Evolutionary conservation across 129 eudicot species (phyloP).

Genomic region (Helianthus annuus): DNA sequence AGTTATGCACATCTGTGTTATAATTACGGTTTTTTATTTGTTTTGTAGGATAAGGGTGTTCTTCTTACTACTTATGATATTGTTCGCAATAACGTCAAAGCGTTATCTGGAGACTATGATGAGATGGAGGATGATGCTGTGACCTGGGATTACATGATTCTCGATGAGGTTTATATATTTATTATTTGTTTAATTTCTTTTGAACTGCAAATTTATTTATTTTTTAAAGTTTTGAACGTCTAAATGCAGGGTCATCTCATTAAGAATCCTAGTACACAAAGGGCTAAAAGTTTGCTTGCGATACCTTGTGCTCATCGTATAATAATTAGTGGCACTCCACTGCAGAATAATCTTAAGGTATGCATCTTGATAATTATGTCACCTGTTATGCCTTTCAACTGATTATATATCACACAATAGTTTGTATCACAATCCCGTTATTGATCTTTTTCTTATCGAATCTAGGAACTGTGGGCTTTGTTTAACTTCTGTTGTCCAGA

Average conservation of each 20-base stretch:
- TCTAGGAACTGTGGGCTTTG: slow-evolving; percentile 93
- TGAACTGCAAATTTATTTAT: neutral
- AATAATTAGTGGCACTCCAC: slow-evolving; percentile 97
- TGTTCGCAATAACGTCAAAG: slow-evolving; percentile 75
- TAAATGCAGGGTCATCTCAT: slow-evolving; percentile 84
- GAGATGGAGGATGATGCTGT: slow-evolving; percentile 61
- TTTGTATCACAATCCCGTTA: neutral
- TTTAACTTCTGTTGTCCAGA: slow-evolving; percentile 94
- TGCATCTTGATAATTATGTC: neutral
- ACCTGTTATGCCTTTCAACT: neutral
- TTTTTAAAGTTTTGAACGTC: slow-evolving; percentile 8
- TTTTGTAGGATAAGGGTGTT: slow-evolving; percentile 75
- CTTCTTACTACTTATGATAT: slow-evolving; percentile 96
- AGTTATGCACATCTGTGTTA: slow-evolving; percentile 4
- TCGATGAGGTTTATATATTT: slow-evolving; percentile 69
- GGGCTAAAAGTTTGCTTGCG: slow-evolving; percentile 93
- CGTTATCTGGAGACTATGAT: slow-evolving; percentile 60
- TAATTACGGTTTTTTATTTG: neutral
- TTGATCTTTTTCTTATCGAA: slow-evolving; percentile 13
- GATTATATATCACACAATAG: too few species aligned
- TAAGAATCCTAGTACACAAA: slow-evolving; percentile 95
- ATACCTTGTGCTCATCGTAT: slow-evolving; percentile 86
- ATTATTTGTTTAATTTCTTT: neutral
- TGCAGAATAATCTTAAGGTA: slow-evolving; percentile 95
- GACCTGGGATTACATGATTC: slow-evolving; percentile 93